A percentile compares a stretch with the other conserved stretches of the same genome.
phyloP scores from a whole-genome alignment of 2,329 filamentous ascomycete species.

The Tolypocladium amazonense region DNA sequence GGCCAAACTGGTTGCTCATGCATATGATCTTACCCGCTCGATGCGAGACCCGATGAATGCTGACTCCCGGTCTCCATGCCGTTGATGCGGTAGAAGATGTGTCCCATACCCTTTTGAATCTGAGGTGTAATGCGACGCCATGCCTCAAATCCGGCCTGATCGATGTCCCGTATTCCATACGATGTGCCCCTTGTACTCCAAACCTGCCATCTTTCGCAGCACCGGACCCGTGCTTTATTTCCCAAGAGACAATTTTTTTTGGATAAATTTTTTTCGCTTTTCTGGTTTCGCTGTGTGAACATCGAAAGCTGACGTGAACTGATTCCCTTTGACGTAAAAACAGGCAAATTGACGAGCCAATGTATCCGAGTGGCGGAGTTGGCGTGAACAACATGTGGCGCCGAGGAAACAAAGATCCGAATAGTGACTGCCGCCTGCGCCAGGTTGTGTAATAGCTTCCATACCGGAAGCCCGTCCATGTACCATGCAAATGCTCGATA shows the following conservation, averaged over 20 bases:
- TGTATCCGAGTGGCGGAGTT: neutral
- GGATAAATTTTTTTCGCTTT: neutral
- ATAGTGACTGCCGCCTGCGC: neutral
- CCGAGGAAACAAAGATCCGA: neutral
- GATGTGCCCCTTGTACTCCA: constrained; percentile 1
- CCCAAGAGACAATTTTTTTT: neutral
- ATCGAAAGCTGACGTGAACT: neutral
- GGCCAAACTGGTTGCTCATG: constrained; percentile 2
- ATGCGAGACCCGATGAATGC: constrained; percentile 4
- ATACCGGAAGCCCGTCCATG: neutral
- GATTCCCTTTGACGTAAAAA: neutral
- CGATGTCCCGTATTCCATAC: constrained; percentile 4
- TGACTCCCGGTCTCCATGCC: constrained; percentile 2
- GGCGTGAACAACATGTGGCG: neutral
- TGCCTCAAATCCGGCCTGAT: constrained; percentile 2
- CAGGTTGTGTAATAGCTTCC: neutral
- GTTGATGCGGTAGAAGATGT: constrained; percentile 3
- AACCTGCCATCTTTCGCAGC: constrained; percentile 1
- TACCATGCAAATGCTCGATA: neutral
- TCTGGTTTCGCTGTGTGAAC: neutral
- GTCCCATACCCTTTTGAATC: constrained; percentile 1
- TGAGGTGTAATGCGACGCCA: constrained; percentile 2
- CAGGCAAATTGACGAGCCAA: neutral
- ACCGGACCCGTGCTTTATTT: constrained; percentile 1
- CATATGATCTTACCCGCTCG: constrained; percentile 2